phyloP scores from a whole-genome alignment of 2,329 filamentous ascomycete species.

The Penicillium sp. region DNA sequence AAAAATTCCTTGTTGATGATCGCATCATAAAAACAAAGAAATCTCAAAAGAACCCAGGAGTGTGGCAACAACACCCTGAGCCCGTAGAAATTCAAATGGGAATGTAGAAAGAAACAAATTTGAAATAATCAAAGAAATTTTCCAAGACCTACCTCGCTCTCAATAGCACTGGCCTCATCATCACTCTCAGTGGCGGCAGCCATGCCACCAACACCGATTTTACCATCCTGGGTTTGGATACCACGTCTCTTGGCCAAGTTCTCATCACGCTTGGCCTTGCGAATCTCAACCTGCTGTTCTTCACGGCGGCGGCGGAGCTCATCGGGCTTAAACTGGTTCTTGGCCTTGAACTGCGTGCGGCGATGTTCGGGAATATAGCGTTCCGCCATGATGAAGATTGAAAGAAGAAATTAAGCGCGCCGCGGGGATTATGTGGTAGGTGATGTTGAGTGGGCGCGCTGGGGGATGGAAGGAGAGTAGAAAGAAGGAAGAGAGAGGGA shows the following conservation, averaged over 20 bases:
- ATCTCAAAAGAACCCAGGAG: neutral
- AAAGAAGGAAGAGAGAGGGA: constrained; percentile 24
- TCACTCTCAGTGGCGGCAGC: constrained; percentile 93
- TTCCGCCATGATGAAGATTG: constrained; percentile 74
- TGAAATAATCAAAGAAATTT: constrained; percentile 24
- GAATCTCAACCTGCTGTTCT: constrained; percentile 98
- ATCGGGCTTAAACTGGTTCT: constrained; percentile 98
- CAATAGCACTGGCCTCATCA: constrained; percentile 91
- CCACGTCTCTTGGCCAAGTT: constrained; percentile 97
- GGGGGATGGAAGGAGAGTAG: constrained; percentile 19
- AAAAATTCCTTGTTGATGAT: constrained; percentile 33
- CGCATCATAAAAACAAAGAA: constrained; percentile 33
- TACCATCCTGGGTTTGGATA: constrained; percentile 74
- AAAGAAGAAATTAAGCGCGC: constrained; percentile 34
- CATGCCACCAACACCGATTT: constrained; percentile 60
- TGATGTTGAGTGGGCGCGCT: constrained; percentile 20
- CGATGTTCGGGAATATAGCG: constrained; percentile 99
- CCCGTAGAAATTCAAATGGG: neutral
- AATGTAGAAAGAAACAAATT: constrained; percentile 6
- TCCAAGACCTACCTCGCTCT: constrained; percentile 79
- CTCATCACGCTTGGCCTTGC: constrained; percentile 97
- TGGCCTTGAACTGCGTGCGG: constrained; percentile 98
- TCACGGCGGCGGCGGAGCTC: constrained; percentile 97
- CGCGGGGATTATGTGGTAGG: constrained; percentile 17
- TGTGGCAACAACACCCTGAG: neutral